Evolutionary conservation across 2,329 filamentous ascomycete species (phyloP).

Genomic region (Fonsecaea pugnacius): DNA sequence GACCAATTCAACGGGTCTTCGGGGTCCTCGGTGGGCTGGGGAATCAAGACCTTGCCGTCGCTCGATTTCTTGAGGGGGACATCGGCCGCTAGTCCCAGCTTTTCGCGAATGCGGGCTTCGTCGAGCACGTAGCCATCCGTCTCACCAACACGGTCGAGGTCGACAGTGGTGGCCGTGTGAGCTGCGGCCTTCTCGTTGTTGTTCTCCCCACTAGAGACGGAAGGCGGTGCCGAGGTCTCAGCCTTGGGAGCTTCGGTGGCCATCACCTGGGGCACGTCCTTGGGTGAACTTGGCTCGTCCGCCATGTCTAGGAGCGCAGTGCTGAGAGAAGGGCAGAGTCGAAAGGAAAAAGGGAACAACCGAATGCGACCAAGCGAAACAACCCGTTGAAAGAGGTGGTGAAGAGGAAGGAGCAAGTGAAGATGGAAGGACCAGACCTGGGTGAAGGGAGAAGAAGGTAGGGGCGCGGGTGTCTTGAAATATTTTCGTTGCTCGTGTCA

Average conservation of each 20-base stretch:
- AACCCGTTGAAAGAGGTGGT: neutral
- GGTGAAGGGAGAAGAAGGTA: neutral
- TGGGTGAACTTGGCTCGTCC: slow-evolving; percentile 7
- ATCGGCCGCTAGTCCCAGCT: slow-evolving; percentile 34
- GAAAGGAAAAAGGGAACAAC: neutral
- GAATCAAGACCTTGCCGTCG: slow-evolving; percentile 56
- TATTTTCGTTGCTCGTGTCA: slow-evolving; percentile 9
- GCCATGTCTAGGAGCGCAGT: slow-evolving; percentile 5
- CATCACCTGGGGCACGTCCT: slow-evolving; percentile 7
- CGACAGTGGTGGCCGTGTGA: slow-evolving; percentile 21
- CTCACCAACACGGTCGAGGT: slow-evolving; percentile 38
- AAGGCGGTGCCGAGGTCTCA: slow-evolving; percentile 20
- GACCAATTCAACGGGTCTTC: slow-evolving; percentile 62
- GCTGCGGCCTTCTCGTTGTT: slow-evolving; percentile 21
- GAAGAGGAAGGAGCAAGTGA: neutral
- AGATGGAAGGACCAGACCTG: slow-evolving; percentile 6
- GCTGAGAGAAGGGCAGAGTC: neutral
- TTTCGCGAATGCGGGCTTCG: slow-evolving; percentile 31
- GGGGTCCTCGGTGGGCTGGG: slow-evolving; percentile 58
- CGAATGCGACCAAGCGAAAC: neutral
- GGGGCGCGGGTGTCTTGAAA: slow-evolving; percentile 9
- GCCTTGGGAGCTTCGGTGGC: slow-evolving; percentile 1
- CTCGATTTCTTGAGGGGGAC: slow-evolving; percentile 44
- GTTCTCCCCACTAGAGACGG: slow-evolving; percentile 28
- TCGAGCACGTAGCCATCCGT: slow-evolving; percentile 38